Evolutionary conservation across 2,329 filamentous ascomycete species (phyloP).

Genomic region (Pseudocercospora eumusae): DNA sequence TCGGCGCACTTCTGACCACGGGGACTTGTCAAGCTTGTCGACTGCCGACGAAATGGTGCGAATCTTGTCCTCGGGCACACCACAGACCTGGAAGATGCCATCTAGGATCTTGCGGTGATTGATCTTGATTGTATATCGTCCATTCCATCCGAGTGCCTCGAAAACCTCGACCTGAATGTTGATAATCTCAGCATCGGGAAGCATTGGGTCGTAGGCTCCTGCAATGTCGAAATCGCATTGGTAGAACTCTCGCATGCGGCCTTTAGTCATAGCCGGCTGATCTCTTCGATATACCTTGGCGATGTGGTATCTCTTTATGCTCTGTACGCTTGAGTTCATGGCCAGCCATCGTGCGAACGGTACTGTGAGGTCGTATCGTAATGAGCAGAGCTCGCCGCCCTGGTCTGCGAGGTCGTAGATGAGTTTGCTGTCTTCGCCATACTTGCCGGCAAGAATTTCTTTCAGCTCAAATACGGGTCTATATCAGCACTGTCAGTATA

Average conservation of each 20-base stretch:
- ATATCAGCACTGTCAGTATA: conserved; percentile 19
- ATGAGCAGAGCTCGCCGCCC: conserved; percentile 79
- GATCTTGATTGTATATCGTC: conserved; percentile 81
- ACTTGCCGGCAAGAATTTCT: conserved; percentile 85
- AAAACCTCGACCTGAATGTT: conserved; percentile 85
- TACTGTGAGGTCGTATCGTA: conserved; percentile 85
- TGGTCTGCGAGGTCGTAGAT: conserved; percentile 90
- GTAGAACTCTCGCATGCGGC: conserved; percentile 93
- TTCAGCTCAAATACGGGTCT: conserved; percentile 78
- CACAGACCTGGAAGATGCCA: conserved; percentile 86
- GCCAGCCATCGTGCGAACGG: conserved; percentile 90
- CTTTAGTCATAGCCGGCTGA: conserved; percentile 84
- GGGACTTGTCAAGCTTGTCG: conserved; percentile 88
- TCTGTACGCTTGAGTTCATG: conserved; percentile 80
- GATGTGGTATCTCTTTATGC: conserved; percentile 92
- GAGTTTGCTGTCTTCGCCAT: conserved; percentile 88
- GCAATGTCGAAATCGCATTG: conserved; percentile 98
- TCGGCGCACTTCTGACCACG: conserved; percentile 84
- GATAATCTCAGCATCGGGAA: conserved; percentile 87
- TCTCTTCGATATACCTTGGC: conserved; percentile 86
- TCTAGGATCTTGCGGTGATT: conserved; percentile 95
- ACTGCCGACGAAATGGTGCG: conserved; percentile 88
- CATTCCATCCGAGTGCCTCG: conserved; percentile 72
- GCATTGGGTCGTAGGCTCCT: conserved; percentile 82
- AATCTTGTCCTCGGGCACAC: conserved; percentile 83